Percentiles rank a stretch among this genome's conserved stretches.
Conservation (phyloP, 495 filamentous ascomycete species). For the Talaromyces nanjingensis region DNA sequence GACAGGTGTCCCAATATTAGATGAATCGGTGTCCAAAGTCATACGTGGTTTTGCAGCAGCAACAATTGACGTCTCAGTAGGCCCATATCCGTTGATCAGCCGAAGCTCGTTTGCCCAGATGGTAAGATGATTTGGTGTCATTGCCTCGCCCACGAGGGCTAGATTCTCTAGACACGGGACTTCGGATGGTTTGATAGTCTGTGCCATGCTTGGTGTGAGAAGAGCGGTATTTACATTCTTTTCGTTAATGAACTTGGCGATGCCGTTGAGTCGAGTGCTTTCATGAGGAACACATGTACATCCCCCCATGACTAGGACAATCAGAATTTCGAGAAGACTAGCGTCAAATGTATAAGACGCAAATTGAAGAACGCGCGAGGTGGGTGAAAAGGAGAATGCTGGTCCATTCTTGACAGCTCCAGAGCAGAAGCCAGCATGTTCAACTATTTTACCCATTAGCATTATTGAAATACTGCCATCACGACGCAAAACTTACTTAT, state of each 20-base stretch:
- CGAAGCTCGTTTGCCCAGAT: conserved; percentile 38
- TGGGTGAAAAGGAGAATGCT: conserved; percentile 6
- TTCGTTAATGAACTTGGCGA: conserved; percentile 27
- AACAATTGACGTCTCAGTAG: conserved; percentile 32
- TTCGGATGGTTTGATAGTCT: conserved; percentile 24
- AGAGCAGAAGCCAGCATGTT: conserved; percentile 11
- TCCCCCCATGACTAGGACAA: conserved; percentile 32
- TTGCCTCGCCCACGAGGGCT: conserved; percentile 33
- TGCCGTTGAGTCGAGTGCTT: conserved; percentile 25
- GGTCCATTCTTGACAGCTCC: conserved; percentile 8
- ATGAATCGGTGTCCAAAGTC: conserved; percentile 12
- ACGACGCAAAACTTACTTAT: conserved; percentile 5
- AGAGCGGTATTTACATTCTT: conserved; percentile 28
- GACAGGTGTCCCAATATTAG: conserved; percentile 11
- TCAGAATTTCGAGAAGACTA: conserved; percentile 32
- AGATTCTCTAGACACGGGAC: conserved; percentile 30
- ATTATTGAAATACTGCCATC: not conserved
- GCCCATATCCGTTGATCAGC: conserved; percentile 37
- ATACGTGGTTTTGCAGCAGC: conserved; percentile 15
- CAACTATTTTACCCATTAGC: conserved; percentile 4
- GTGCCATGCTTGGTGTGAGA: conserved; percentile 35
- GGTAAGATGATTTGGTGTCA: conserved; percentile 29
- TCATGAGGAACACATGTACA: conserved; percentile 39
- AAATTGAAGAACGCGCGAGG: conserved; percentile 33
- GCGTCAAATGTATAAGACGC: conserved; percentile 38